Evolutionary conservation across 1,139 yeast species (phyloP).

Genomic region (Taphrina populina): DNA sequence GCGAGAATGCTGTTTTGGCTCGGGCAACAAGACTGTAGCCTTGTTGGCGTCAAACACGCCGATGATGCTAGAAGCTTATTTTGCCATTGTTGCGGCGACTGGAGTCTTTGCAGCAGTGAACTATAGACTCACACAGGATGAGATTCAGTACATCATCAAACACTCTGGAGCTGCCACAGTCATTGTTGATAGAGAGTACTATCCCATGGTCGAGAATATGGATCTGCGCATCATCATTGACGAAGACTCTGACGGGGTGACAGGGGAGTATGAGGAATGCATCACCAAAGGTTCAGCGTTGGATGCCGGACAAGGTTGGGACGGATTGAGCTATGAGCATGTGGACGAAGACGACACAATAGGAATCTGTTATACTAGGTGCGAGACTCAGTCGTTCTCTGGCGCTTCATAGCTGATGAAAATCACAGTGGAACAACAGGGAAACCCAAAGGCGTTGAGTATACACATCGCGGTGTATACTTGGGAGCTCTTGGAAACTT

Average conservation of each 20-base stretch:
- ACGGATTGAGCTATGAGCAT: slow-evolving; percentile 41
- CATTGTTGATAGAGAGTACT: slow-evolving; percentile 45
- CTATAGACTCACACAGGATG: slow-evolving; percentile 44
- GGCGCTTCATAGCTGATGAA: background rate
- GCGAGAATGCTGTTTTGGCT: slow-evolving; percentile 37
- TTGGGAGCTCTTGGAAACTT: slow-evolving; percentile 45
- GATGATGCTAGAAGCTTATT: slow-evolving; percentile 47
- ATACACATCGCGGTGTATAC: slow-evolving; percentile 53
- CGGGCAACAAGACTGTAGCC: slow-evolving; percentile 44
- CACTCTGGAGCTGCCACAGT: slow-evolving; percentile 46
- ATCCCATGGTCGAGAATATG: slow-evolving; percentile 41
- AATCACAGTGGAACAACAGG: slow-evolving; percentile 78
- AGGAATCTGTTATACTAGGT: slow-evolving; percentile 41
- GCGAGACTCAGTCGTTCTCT: background rate
- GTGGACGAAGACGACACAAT: slow-evolving; percentile 44
- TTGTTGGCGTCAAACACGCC: slow-evolving; percentile 48
- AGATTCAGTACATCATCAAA: slow-evolving; percentile 45
- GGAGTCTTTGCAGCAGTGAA: slow-evolving; percentile 46
- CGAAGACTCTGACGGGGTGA: slow-evolving; percentile 40
- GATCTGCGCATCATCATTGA: slow-evolving; percentile 42
- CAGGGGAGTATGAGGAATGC: slow-evolving; percentile 42
- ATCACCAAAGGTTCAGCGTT: slow-evolving; percentile 41
- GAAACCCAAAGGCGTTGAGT: slow-evolving; percentile 70
- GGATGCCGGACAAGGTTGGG: slow-evolving; percentile 40
- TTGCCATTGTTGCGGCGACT: slow-evolving; percentile 46